Base-by-base conservation (phyloP, 768 basidiomycete genomes). In the Coprinellus micaceus region DNA sequence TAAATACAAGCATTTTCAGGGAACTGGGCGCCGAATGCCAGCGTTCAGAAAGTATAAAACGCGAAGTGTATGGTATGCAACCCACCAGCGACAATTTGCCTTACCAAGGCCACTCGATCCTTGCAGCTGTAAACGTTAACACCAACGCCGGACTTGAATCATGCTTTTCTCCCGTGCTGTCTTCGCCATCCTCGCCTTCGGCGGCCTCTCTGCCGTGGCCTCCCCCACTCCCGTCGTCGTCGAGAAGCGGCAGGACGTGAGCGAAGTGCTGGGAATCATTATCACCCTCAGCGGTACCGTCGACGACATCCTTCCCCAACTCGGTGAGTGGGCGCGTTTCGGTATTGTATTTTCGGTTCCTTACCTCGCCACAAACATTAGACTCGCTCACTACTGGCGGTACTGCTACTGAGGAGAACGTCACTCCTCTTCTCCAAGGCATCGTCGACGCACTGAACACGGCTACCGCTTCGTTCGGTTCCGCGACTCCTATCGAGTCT, bases 361-460 rank as follows among this genome's bases (percentile, higher is more conserved):
- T 37, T 13, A 15, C 5, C 46, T 19, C 19, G 24, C 12, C 26
- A 59, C 49, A 59, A 24, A 28, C 26, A 2, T 19, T 59, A 21
- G 50, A n/a, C n/a, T n/a, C n/a, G n/a, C n/a, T n/a, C n/a, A n/a
- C 43, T 29, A 40, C 36, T 22, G 50, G 28, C 22, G 36, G 26
- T 19, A 36, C 58, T 19, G 53, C 53, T 17, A 58, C 4, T 25
- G 46, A 48, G 45, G 44, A 33, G 13, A 46, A 45, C 28, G 11
- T 58, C 28, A 40, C 58, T 25, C 58, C 58, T 26, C 58, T 59
- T 39, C 19, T 59, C 13, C 7, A 48, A 12, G n/a, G 33, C 4
- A 47, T 59, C 26, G 29, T 36, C 19, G 19, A 7, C 19, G 48
- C 54, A 15, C 25, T 56, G 4, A 41, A 51, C 21, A 56, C 21